Base-by-base conservation (phyloP, 2,329 filamentous ascomycete species). In the Cercospora sp. region DNA sequence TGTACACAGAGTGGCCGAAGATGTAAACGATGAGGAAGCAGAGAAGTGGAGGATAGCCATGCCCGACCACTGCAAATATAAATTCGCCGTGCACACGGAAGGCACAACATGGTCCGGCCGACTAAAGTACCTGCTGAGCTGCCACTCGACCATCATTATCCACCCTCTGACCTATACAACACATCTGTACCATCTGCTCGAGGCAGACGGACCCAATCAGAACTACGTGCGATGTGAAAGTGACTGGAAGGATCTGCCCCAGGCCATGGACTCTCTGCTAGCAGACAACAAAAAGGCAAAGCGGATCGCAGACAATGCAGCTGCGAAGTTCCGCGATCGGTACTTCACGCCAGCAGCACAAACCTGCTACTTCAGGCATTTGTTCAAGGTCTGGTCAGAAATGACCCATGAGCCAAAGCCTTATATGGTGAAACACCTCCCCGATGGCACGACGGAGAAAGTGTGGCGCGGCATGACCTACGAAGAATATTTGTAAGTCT, bases 71-170 rank as follows among this genome's bases (percentile, higher is more conserved):
- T 77, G 76, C 68, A 70, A 70, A 48, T 77, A 77, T 67, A 73
- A 73, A 53, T 77, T 75, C 55, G 71, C 75, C 8, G 75, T 76
- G 26, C 74, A 77, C 36, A 79, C 77, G 3, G 77, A 78, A 65
- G 77, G 76, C 3, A 78, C 76, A 26, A 75, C 76, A 3, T 78
- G 77, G 68, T 78, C 76, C 3, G 77, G 76, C 20, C 72, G 77
- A 6, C 70, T 78, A 28, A 78, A 78, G 60, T 78, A 77, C 62
- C 67, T 79, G 18, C 75, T 77, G 18, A 76, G 74, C 65, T 79
- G 77, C 68, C 72, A 76, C 66, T 76, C 73, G 18, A 73, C 75
- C 8, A 70, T 77, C 20, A 45, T 78, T 39, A 71, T 74, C 33
- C 77, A 78, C 60, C 69, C 73, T 12, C 62, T 77, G n/a, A 72